Percentiles rank a stretch among this genome's conserved stretches.
Conservation (phyloP, 2,329 filamentous ascomycete species). For the Alternaria conjuncta region DNA sequence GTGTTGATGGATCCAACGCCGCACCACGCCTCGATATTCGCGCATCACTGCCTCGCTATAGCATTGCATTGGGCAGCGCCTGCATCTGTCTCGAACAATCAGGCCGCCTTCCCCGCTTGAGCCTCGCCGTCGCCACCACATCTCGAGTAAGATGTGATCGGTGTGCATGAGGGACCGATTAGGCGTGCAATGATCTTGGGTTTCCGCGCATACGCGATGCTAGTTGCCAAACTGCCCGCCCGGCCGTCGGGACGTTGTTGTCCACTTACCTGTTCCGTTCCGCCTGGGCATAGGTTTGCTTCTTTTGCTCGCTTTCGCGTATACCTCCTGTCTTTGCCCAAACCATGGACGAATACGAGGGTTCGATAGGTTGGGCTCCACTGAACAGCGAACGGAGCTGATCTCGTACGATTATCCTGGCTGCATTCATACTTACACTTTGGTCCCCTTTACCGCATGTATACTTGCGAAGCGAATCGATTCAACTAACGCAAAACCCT, state of each 20-base stretch:
- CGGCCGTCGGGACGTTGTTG: neutral
- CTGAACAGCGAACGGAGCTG: neutral
- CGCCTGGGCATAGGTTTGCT: neutral
- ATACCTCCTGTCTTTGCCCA: neutral
- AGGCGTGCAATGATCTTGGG: neutral
- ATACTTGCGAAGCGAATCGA: neutral
- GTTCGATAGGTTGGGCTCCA: neutral
- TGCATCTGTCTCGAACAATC: slow-evolving; percentile 18
- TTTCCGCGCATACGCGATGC: neutral
- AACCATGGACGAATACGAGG: neutral
- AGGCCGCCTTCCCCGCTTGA: slow-evolving; percentile 24
- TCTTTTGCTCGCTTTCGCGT: neutral
- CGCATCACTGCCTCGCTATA: slow-evolving; percentile 20
- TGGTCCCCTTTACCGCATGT: neutral
- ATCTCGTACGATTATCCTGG: neutral
- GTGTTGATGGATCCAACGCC: slow-evolving; percentile 17
- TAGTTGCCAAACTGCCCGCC: neutral
- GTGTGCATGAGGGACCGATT: slow-evolving; percentile 20
- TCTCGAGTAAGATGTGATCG: slow-evolving; percentile 16
- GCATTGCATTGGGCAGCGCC: slow-evolving; percentile 9
- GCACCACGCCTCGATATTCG: slow-evolving; percentile 7
- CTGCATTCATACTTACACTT: neutral
- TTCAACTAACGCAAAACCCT: slow-evolving; percentile 10
- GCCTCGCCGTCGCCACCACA: slow-evolving; percentile 24
- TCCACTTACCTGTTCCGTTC: neutral